Evolutionary conservation across 2,329 filamentous ascomycete species (phyloP).

Genomic region (Ambrosiella cleistominuta): DNA sequence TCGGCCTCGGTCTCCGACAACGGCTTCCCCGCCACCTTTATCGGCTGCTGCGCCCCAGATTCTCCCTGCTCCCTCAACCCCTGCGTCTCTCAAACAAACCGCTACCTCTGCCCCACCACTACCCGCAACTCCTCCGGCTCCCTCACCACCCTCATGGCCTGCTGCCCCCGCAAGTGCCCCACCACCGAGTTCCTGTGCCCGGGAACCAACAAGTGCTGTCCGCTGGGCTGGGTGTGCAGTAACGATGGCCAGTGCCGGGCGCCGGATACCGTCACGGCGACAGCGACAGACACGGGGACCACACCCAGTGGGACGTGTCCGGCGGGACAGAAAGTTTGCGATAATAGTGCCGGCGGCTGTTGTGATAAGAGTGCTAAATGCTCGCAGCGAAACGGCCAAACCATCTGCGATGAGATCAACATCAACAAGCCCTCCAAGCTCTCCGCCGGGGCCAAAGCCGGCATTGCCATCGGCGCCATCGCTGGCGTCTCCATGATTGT

Average conservation of each 20-base stretch:
- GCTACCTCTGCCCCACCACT: conserved; percentile 15
- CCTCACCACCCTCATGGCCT: conserved; percentile 15
- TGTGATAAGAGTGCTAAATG: conserved; percentile 29
- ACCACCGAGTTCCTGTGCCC: conserved; percentile 27
- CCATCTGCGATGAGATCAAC: conserved; percentile 22
- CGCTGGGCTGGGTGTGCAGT: conserved; percentile 27
- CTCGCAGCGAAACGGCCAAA: conserved; percentile 20
- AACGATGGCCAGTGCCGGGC: conserved; percentile 22
- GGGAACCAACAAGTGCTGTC: conserved; percentile 27
- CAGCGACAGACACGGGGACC: conserved; percentile 18
- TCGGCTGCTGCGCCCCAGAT: conserved; percentile 16
- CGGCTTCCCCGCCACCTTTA: conserved; percentile 20
- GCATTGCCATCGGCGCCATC: conserved; percentile 37
- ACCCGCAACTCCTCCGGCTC: neutral
- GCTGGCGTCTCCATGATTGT: conserved; percentile 26
- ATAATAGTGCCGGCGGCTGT: conserved; percentile 28
- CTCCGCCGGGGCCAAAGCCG: conserved; percentile 33
- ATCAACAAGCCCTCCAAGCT: conserved; percentile 18
- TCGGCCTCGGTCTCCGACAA: conserved; percentile 23
- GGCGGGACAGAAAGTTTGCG: conserved; percentile 27
- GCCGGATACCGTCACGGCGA: conserved; percentile 16
- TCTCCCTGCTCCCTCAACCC: conserved; percentile 15
- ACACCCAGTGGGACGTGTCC: conserved; percentile 20
- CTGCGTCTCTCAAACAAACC: conserved; percentile 17
- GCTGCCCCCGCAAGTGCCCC: conserved; percentile 26